Evolutionary conservation across 2,329 filamentous ascomycete species (phyloP), one percentile per base, ranked within the genome.

Genomic region (Colletotrichum limetticola): DNA sequence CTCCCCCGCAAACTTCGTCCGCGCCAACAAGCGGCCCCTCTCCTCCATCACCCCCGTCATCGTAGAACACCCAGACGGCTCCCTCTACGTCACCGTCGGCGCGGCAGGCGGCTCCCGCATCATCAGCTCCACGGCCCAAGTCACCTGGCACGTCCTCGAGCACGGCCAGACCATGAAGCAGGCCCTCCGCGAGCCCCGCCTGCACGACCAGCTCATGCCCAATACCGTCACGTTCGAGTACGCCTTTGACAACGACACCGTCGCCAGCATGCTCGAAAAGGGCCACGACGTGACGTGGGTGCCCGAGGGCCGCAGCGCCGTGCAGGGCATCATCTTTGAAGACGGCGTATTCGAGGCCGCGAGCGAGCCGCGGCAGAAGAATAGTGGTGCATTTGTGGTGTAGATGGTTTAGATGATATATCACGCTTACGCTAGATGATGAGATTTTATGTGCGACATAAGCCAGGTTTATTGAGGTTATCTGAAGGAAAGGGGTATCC

Each of bases 161-260:
- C 87, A 90, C 74, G 79, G 77, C 16, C 85, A 91, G 82, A 89
- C 87, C 0, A 86, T 91, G 5, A 81, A 83, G 0, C 84, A 92
- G 63, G 93, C 94, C 0, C 85, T 97, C 16, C 86, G 85, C 0
- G 82, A 88, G 77, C 93, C 93, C 0, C 86, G 95, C 9, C 83
- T 97, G 26, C 95, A 97, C 78, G 94, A 97, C 79, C 95, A 97
- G 83, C 85, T 97, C 11, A 85, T 95, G 66, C 95, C 95, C 0
- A 92, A 95, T 76, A 82, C 83, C 61, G 88, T 91, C 1, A 84
- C 84, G 0, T 91, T 97, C 66, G 95, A 97, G 82, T 90, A 89
- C 37, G 81, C 81, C 0, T 97, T 93, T 76, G 87, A 94, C 76
- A 92, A 92, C 74, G 79, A 77, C 1, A 93, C 91, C 0, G 89